These are phyloP conservation scores for Botrytis galanthina DNA, from an alignment of 2,329 filamentous ascomycete genomes.

Conservation along the genomic window DNA sequence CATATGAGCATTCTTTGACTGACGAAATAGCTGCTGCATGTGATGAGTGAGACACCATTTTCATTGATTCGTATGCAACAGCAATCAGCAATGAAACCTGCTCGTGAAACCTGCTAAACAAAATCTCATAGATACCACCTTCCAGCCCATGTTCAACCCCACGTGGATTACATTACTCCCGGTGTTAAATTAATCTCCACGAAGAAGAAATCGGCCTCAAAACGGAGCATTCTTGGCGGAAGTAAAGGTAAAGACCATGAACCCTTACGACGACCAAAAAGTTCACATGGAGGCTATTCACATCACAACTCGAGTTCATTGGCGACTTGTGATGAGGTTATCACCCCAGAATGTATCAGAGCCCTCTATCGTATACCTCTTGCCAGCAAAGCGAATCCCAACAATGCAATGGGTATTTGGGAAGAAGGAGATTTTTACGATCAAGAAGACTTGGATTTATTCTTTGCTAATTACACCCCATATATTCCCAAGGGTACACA, in stretches of 20 bases:
- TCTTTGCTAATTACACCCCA: constrained; percentile 46
- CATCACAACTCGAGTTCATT: constrained; percentile 17
- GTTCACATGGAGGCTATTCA: not conserved
- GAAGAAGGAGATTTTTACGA: constrained; percentile 47
- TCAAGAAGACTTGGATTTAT: constrained; percentile 42
- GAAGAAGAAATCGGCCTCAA: constrained; percentile 36
- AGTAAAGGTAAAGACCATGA: not conserved
- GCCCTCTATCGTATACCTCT: constrained; percentile 51
- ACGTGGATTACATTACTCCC: constrained; percentile 41
- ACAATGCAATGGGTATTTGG: constrained; percentile 53
- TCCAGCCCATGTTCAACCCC: constrained; percentile 42
- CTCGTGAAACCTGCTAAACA: not conserved
- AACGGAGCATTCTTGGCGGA: constrained; percentile 2
- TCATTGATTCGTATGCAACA: not conserved
- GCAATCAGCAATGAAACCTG: not conserved
- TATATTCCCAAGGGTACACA: constrained; percentile 37
- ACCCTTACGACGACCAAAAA: constrained; percentile 6
- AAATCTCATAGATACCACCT: constrained; percentile 39
- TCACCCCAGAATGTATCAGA: constrained; percentile 56
- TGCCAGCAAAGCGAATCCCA: constrained; percentile 37
- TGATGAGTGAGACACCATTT: constrained; percentile 35
- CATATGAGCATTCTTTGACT: constrained; percentile 36
- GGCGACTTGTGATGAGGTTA: constrained; percentile 49
- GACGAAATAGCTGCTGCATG: constrained; percentile 38
- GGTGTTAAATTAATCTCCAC: constrained; percentile 42